Base-by-base conservation (phyloP, 371 early-diverging fungal genomes). In the Apophysomyces sp. region DNA sequence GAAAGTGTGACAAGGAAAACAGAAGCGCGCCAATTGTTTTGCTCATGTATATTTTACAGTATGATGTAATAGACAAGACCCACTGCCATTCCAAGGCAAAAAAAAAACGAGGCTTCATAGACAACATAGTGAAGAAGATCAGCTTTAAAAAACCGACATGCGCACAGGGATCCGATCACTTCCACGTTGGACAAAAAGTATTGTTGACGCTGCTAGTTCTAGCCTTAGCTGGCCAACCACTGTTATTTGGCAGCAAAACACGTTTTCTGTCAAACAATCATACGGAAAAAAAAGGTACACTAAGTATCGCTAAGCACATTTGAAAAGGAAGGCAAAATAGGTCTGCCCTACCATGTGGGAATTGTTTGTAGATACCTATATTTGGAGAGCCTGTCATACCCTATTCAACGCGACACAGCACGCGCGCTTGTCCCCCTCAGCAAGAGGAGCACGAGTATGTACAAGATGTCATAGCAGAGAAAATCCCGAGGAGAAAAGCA, bases 341-440 rank as follows among this genome's bases (percentile, higher is more conserved):
- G 21, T 44, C 49, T 44, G 49, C 49, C 49, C 49, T 44, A 44
- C 49, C 49, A 44, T 44, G 49, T 44, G 49, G 49, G 21, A 44
- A 44, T 9, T 44, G 49, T 21, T 21, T 44, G 49, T 18, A 18
- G 21, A 21, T 44, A 44, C n/a, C 49, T 44, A 44, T 44, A 44
- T 44, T 44, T 44, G 49, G 49, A 9, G 18, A 44, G 2, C 49
- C 49, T 44, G 49, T 44, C 49, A 44, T 21, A 44, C 49, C 49
- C 49, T n/a, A 44, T 44, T 21, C 16, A 44, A 44, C 49, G 49
- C 49, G 49, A 44, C 49, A 44, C 49, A 44, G 49, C 49, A 44
- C 49, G 49, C 49, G 49, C 49, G 21, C 49, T 21, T 44, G 49
- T 44, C 49, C 49, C 34, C 49, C 49, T 3, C 49, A 44, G 49